phyloP scores from a whole-genome alignment of 164 flowering plant genomes.

The Aristolochia contorta region DNA sequence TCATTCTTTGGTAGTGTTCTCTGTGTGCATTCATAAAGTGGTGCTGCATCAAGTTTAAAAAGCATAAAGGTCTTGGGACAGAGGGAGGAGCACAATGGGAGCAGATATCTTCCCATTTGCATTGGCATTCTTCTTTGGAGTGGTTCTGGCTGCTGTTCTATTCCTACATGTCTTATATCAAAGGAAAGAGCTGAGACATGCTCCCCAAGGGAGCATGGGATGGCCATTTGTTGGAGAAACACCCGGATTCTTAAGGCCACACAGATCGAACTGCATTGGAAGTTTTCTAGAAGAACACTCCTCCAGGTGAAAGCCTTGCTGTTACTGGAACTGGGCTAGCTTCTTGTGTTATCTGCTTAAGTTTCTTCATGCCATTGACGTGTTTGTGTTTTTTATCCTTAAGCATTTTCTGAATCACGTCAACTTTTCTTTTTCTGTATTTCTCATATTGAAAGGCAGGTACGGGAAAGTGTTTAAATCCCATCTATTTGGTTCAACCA shows the following conservation, averaged over 20 bases:
- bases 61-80: background rate
- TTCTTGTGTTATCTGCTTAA: background rate
- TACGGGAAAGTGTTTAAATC: conserved; percentile 72
- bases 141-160: conserved; percentile 13
- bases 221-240: conserved; percentile 76
- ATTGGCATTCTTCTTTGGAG: conserved; percentile 19
- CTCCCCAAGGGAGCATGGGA: conserved; percentile 66
- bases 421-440: background rate
- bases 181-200: conserved; percentile 15
- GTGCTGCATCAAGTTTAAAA: conserved; percentile 4
- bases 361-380: background rate
- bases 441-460: conserved; percentile 19
- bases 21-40: conserved; percentile 3
- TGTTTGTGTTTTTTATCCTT: background rate
- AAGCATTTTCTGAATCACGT: background rate
- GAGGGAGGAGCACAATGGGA: conserved; percentile 11
- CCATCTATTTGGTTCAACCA: conserved; percentile 53
- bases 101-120: conserved; percentile 9
- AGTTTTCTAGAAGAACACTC: conserved; percentile 48
- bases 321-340: background rate
- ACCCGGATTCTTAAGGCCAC: conserved; percentile 53
- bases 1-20: background rate
- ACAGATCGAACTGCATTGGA: conserved; percentile 49
- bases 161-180: conserved; percentile 9
- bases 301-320: conserved; percentile 31